A percentile compares a stretch with the other conserved stretches of the same genome.
Conservation (phyloP, 2,329 filamentous ascomycete species). For the Dryadomyces quercivorus region DNA sequence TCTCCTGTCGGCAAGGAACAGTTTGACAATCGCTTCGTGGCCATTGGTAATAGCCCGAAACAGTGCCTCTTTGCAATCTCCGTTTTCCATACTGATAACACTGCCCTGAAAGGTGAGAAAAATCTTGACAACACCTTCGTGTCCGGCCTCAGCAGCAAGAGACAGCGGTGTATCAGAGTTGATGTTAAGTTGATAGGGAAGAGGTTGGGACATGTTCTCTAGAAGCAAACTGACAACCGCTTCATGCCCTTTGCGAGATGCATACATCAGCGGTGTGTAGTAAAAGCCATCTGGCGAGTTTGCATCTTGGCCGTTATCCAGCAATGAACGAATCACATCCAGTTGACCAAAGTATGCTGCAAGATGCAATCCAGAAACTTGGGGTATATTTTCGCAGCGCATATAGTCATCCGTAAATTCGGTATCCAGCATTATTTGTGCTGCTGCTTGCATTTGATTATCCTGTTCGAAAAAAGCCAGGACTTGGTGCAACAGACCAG, state of each 20-base stretch:
- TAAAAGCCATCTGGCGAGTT: no score
- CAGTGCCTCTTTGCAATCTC: no score
- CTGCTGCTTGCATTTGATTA: background rate
- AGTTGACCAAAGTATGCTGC: background rate
- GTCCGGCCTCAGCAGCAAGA: no score
- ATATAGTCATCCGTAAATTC: background rate
- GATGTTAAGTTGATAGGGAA: background rate
- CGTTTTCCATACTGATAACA: background rate
- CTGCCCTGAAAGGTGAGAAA: background rate
- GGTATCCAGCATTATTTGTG: background rate
- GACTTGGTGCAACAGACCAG: background rate
- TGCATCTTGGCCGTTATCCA: no score
- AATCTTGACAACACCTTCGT: background rate
- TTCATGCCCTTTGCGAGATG: background rate
- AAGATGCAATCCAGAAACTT: background rate
- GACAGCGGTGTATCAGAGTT: background rate
- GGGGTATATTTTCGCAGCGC: background rate
- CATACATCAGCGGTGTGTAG: no score
- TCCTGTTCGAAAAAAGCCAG: background rate
- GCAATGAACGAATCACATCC: no score
- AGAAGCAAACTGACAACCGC: background rate
- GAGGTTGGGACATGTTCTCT: background rate
- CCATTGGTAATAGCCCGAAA: no score
- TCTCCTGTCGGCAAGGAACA: no score
- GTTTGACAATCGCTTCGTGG: no score